Conservation (phyloP, 2,329 filamentous ascomycete species). For the Xenosphaeropsis pyriputrescens region DNA sequence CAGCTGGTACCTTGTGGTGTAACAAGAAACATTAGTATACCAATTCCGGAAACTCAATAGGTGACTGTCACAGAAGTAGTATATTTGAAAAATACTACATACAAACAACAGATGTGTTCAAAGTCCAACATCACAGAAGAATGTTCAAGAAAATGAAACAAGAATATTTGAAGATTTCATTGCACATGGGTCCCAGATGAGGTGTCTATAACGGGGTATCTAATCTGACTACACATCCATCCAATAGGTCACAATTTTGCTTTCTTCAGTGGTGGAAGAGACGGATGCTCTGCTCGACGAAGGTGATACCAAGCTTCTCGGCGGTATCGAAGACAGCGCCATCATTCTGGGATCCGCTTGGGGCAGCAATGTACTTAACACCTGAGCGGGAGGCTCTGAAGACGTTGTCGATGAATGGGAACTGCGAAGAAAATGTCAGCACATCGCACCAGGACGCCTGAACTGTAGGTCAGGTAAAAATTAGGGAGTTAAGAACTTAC, state of each 20-base stretch:
- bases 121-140: no score
- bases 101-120: no score
- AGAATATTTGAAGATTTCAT: no score
- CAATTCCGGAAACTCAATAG: no score
- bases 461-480: neutral
- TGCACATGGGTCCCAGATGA: no score
- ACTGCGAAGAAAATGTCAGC: conserved; percentile 32
- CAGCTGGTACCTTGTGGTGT: no score
- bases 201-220: neutral
- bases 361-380: conserved; percentile 90
- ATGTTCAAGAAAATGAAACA: no score
- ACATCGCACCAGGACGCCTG: neutral
- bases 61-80: no score
- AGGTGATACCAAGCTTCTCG: conserved; percentile 82
- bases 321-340: conserved; percentile 72
- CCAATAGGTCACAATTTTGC: neutral
- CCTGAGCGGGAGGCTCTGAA: conserved; percentile 82
- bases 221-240: neutral
- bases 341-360: conserved; percentile 81
- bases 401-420: conserved; percentile 97
- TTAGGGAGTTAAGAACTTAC: conserved; percentile 37
- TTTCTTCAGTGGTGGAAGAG: conserved; percentile 76
- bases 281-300: conserved; percentile 87
- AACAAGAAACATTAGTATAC: no score
- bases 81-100: no score